These are phyloP conservation scores for Fusarium sacchari DNA, from an alignment of 2,329 filamentous ascomycete species.

Conservation along the genomic window DNA sequence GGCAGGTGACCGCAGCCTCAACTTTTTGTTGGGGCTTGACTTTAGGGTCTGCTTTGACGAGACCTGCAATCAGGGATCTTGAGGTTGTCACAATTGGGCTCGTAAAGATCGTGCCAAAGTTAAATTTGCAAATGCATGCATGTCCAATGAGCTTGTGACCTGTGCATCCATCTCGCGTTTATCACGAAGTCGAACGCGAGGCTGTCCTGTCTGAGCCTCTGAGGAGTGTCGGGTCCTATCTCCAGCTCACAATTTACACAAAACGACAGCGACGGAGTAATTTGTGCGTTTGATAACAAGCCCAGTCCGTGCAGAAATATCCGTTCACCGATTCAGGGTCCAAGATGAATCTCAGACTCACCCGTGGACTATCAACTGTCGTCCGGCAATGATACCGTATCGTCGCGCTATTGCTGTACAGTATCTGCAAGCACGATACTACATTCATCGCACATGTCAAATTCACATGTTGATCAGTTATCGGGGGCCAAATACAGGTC, in stretches of 20 bases:
- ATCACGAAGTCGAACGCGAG: background rate
- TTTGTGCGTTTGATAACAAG: background rate
- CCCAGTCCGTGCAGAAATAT: background rate
- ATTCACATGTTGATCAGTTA: constrained; percentile 18
- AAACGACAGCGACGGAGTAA: background rate
- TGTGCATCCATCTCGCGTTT: background rate
- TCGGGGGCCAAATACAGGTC: constrained; percentile 16
- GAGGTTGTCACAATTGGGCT: background rate
- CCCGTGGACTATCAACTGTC: background rate
- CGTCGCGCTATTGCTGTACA: background rate
- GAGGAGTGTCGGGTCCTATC: background rate
- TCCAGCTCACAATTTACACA: background rate
- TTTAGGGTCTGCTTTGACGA: background rate
- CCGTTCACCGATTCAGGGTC: background rate
- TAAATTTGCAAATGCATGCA: background rate
- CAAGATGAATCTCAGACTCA: background rate
- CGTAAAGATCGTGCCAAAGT: background rate
- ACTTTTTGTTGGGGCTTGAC: constrained; percentile 12
- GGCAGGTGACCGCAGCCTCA: constrained; percentile 3
- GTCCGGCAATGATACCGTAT: background rate
- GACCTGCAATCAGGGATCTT: background rate
- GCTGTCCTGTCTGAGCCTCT: background rate
- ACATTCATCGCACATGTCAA: background rate
- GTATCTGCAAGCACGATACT: background rate
- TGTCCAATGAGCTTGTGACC: background rate